phyloP scores from a whole-genome alignment of 192 early-diverging fungal genomes.

The Entophlyctis luteolus region DNA sequence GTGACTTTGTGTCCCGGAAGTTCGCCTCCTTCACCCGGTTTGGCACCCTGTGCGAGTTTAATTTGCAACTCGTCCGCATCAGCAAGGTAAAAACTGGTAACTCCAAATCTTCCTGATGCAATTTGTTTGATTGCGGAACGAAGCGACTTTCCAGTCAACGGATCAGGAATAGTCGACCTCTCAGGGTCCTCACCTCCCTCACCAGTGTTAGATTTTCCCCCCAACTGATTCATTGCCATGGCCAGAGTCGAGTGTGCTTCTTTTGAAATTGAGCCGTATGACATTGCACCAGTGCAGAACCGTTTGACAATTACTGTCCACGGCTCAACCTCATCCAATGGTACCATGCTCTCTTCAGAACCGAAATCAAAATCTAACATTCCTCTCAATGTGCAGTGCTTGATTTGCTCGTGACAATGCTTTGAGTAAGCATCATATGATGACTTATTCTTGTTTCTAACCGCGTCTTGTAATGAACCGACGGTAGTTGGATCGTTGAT shows the following conservation, averaged over 20 bases:
- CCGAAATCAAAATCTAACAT: slow-evolving; percentile 81
- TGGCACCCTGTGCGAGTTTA: slow-evolving; percentile 99
- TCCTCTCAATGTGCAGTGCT: slow-evolving; percentile 90
- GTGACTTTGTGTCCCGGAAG: slow-evolving; percentile 61
- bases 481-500: slow-evolving; percentile 87
- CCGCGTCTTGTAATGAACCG: slow-evolving; percentile 91
- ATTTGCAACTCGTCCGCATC: slow-evolving; percentile 97
- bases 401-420: slow-evolving; percentile 74
- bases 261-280: slow-evolving; percentile 93
- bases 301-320: slow-evolving; percentile 95
- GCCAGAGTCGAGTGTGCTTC: slow-evolving; percentile 92
- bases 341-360: slow-evolving; percentile 59
- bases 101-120: slow-evolving; percentile 96
- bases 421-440: slow-evolving; percentile 83
- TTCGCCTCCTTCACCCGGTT: slow-evolving; percentile 97
- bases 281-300: slow-evolving; percentile 98
- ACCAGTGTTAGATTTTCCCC: slow-evolving; percentile 98
- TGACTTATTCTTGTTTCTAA: slow-evolving; percentile 81
- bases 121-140: slow-evolving; percentile 98
- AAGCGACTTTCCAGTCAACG: slow-evolving; percentile 70
- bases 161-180: slow-evolving; percentile 60
- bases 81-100: slow-evolving; percentile 88
- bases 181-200: slow-evolving; percentile 95
- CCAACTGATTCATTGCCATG: slow-evolving; percentile 90
- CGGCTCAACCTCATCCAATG: slow-evolving; percentile 93